Base-by-base conservation (phyloP, 208 protist genomes). In the Acanthamoeba lenticulata region DNA sequence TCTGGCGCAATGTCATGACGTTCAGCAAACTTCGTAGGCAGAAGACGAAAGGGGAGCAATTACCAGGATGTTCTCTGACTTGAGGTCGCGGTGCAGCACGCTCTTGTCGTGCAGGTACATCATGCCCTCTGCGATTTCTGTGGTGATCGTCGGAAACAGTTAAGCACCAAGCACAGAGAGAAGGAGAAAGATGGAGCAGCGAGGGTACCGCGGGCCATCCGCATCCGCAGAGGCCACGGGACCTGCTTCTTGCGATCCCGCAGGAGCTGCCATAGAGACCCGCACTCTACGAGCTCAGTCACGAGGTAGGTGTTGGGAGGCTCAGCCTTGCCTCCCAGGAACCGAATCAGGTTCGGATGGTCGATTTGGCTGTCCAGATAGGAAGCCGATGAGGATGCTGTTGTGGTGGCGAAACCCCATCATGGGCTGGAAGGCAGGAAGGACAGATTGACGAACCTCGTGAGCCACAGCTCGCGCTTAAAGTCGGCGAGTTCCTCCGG, bases 401-500 rank as follows among this genome's bases (percentile, higher is more conserved):
- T n/a, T 29, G 72, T 42, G 0, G 13, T 36, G 1, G n/a, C 34
- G 21, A 72, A n/a, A 19, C 32, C n/a, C 24, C 4, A 21, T 74
- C 7, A 40, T 62, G 24, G 52, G 52, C 0, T 5, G 21, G 52
- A 5, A 57, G 19, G 52, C 2, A 6, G 52, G n/a, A n/a, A n/a
- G n/a, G n/a, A n/a, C n/a, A n/a, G n/a, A n/a, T n/a, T 27, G 13
- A 62, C 17, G 7, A 57, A 86, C 77, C 77, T 86, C 52, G 85
- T 91, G 55, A 91, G 85, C 85, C 85, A 91, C 17, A 91, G 85
- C 47, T 91, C 85, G n/a, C 85, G 85, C 36, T 72, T 62, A 17
- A 91, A 91, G 38, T 91, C 55, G 17, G 85, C 27, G 24, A 91
- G 55, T 34, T 91, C 85, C 40, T 91, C 55, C 6, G 85, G 85